Percentiles rank a stretch among this genome's conserved stretches.
Conservation (phyloP, 495 filamentous ascomycete genomes). For the Penicillium coprophilum region DNA sequence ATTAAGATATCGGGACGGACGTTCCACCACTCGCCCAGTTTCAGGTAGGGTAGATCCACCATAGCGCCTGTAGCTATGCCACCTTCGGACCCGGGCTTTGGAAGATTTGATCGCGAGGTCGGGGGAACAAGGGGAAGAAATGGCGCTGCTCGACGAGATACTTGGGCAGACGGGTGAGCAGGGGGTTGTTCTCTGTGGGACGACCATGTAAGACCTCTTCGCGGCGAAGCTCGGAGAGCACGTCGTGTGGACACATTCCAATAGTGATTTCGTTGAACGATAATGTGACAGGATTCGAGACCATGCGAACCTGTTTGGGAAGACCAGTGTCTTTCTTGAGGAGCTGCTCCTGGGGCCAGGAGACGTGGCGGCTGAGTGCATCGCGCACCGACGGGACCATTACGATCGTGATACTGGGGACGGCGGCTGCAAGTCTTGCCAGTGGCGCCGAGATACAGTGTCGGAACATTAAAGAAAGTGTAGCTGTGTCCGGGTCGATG, state of each 20-base stretch:
- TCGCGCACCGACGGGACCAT: constrained; percentile 88
- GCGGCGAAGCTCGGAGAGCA: constrained; percentile 73
- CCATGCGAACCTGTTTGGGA: constrained; percentile 68
- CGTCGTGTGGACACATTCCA: constrained; percentile 78
- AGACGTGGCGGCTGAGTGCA: constrained; percentile 73
- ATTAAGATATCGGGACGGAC: constrained; percentile 83
- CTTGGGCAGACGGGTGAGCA: constrained; percentile 65
- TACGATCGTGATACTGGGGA: constrained; percentile 77
- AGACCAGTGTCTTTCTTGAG: constrained; percentile 68
- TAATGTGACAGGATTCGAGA: constrained; percentile 86
- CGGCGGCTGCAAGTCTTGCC: constrained; percentile 59
- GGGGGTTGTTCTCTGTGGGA: constrained; percentile 48
- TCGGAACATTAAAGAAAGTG: constrained; percentile 79
- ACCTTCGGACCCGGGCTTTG: constrained; percentile 58
- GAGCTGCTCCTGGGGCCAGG: constrained; percentile 87
- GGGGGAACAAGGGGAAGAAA: constrained; percentile 90
- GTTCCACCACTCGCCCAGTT: constrained; percentile 86
- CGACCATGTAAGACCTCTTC: constrained; percentile 68
- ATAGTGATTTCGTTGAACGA: constrained; percentile 81
- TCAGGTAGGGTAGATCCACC: constrained; percentile 81
- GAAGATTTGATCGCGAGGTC: constrained; percentile 61
- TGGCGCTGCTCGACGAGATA: constrained; percentile 84
- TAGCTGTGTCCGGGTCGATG: constrained; percentile 71
- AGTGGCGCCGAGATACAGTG: constrained; percentile 70
- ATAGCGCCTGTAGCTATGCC: constrained; percentile 65